These are phyloP conservation scores for Graphilbum ipis-grandicollis DNA, from an alignment of 2,329 filamentous ascomycete species.

Conservation along the genomic window DNA sequence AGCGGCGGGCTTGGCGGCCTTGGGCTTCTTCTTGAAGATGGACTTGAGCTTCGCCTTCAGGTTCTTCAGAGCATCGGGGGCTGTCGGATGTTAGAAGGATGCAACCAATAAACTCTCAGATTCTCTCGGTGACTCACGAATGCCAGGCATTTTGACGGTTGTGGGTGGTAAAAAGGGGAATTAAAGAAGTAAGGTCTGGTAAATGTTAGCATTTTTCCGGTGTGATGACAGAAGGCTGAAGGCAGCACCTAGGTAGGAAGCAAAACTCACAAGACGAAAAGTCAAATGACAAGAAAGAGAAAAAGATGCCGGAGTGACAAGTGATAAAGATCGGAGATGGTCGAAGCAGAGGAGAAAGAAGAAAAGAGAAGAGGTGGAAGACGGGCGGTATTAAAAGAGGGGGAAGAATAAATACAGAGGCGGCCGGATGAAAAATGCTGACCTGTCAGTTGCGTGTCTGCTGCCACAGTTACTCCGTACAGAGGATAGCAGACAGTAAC, in stretches of 20 bases:
- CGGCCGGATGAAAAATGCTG: constrained; percentile 7
- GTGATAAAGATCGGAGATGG: neutral
- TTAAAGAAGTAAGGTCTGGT: neutral
- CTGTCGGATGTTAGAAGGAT: no score
- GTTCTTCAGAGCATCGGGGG: constrained; percentile 33
- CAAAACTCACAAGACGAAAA: no score
- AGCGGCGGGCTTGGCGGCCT: constrained; percentile 11
- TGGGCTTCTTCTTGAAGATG: constrained; percentile 30
- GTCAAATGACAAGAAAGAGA: no score
- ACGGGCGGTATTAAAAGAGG: neutral
- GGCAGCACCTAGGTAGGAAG: no score
- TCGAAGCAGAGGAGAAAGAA: neutral
- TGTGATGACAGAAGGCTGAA: no score
- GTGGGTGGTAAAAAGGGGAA: neutral
- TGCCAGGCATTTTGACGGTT: constrained; percentile 29
- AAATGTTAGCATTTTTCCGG: neutral
- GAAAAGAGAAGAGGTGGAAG: neutral
- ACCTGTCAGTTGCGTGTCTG: neutral
- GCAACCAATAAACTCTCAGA: neutral
- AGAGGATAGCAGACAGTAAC: no score
- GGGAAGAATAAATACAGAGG: constrained; percentile 1
- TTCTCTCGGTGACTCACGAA: constrained; percentile 24
- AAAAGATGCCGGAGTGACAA: neutral
- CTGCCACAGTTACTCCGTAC: neutral
- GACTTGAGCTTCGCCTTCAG: constrained; percentile 37